These are phyloP conservation scores for Dissophora ornata DNA, from an alignment of 192 early-diverging fungal genomes.

Conservation along the genomic window DNA sequence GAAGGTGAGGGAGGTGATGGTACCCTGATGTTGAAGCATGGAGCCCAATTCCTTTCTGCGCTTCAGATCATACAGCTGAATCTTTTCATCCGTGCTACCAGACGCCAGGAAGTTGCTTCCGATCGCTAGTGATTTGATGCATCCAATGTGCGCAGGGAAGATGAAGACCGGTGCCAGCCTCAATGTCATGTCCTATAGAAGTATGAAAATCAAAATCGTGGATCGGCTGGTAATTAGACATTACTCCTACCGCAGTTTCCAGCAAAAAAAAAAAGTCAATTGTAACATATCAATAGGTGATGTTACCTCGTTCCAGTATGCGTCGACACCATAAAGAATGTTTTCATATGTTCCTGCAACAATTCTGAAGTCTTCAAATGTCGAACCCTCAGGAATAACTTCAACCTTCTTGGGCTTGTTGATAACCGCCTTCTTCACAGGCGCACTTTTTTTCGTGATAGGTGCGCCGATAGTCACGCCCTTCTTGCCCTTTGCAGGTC, in stretches of 20 bases:
- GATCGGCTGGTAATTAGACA: too few relatives aligned
- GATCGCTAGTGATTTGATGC: conserved; percentile 89
- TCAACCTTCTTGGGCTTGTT: conserved; percentile 47
- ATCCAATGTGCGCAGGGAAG: conserved; percentile 94
- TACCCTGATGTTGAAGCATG: conserved; percentile 91
- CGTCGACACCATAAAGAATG: conserved; percentile 93
- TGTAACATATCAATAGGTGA: conserved; percentile 9
- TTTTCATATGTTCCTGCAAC: conserved; percentile 95
- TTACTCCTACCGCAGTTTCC: too few relatives aligned
- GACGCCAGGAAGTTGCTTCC: conserved; percentile 88
- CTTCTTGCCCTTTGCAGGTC: conserved; percentile 26
- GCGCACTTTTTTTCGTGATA: conserved; percentile 15
- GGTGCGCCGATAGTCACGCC: conserved; percentile 1
- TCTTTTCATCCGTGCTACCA: conserved; percentile 95
- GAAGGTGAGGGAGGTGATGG: conserved; percentile 89
- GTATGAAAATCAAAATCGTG: conserved; percentile 4
- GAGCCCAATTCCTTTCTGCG: conserved; percentile 90
- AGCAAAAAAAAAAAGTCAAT: conserved; percentile 1
- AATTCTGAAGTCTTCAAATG: conserved; percentile 67
- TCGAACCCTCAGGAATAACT: conserved; percentile 31
- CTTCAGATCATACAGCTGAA: conserved; percentile 91
- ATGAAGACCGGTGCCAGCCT: conserved; percentile 85
- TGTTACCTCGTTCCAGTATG: conserved; percentile 60
- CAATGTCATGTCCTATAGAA: conserved; percentile 46
- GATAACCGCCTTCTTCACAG: conserved; percentile 15